Conservation (phyloP, 148 eudicot species). For the Cornus kousa region DNA sequence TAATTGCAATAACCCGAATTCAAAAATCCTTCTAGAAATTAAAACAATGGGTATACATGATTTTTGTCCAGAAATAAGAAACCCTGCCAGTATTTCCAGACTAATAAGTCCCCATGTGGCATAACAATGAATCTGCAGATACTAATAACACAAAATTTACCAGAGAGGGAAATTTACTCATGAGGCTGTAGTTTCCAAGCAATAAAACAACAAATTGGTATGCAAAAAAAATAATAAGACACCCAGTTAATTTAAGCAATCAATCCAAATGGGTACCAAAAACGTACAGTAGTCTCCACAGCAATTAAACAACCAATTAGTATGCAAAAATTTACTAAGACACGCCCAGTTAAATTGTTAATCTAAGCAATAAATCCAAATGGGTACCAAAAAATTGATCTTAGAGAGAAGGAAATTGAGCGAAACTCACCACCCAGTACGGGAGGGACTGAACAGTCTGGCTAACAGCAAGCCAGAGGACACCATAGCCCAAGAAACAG, state of each 20-base stretch:
- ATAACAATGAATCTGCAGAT: not conserved
- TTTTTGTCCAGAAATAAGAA: not conserved
- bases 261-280: not conserved
- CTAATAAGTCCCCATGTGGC: not conserved
- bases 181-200: not conserved
- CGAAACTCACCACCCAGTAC: slow-evolving; percentile 66
- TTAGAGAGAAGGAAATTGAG: not conserved
- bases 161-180: not conserved
- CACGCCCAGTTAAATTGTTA: not conserved
- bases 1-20: not conserved
- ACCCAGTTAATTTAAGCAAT: not conserved
- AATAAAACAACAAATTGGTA: not conserved
- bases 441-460: slow-evolving; percentile 71
- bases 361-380: not conserved
- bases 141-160: not conserved
- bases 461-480: slow-evolving; percentile 87
- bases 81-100: not conserved
- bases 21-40: not conserved
- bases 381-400: not conserved
- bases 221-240: not conserved
- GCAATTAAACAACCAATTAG: too few relatives aligned
- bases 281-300: too few relatives aligned
- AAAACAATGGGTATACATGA: not conserved
- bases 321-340: too few relatives aligned
- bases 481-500: slow-evolving; percentile 84